Evolutionary conservation across 352 stramenopile species (phyloP), one percentile per base, ranked within the genome.

Genomic region (Phytophthora tentaculata): DNA sequence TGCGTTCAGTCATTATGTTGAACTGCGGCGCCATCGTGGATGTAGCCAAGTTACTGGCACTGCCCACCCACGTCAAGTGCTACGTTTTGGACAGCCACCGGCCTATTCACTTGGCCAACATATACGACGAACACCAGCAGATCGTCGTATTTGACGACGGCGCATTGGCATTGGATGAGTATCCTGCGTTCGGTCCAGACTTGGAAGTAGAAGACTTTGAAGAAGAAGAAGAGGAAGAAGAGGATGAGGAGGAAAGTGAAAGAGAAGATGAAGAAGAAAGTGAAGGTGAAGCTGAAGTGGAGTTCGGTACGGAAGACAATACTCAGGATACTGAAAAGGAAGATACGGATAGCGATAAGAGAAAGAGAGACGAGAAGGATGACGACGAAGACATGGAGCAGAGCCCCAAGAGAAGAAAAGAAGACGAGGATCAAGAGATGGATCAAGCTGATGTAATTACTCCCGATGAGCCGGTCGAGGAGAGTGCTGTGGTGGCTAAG

Each of bases 41-140:
- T 74, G 77, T 98, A 7, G 80, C 86, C 20, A 80, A 87, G 71
- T 71, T 98, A 28, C 81, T 98, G 60, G 73, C 80, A 56, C 72
- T 94, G 20, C 80, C 85, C 20, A 54, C 67, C 13, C 57, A 79
- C 35, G 74, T 94, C 10, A 92, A 88, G 48, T 93, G 94, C 39
- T 99, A 99, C 80, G 90, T 99, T 8, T 84, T 99, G 49, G 97
- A 99, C 81, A 97, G 86, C 61, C 95, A 98, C 71, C 83, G 96
- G 1, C 97, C 97, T 9, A 91, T 99, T 48, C 96, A 99, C 79
- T 86, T 99, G 64, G 88, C 94, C 13, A 99, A 99, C 77, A 89
- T 99, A 24, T 97, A 99, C 78, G 83, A 95, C 43, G 64, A 80
- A 22, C 76, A 82, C 55, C 81, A 91, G 64, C 87, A 92, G 61